A percentile compares a stretch with the other conserved stretches of the same genome.
Evolutionary conservation across 768 basidiomycete species (phyloP).

Genomic region (Naganishia onofrii): DNA sequence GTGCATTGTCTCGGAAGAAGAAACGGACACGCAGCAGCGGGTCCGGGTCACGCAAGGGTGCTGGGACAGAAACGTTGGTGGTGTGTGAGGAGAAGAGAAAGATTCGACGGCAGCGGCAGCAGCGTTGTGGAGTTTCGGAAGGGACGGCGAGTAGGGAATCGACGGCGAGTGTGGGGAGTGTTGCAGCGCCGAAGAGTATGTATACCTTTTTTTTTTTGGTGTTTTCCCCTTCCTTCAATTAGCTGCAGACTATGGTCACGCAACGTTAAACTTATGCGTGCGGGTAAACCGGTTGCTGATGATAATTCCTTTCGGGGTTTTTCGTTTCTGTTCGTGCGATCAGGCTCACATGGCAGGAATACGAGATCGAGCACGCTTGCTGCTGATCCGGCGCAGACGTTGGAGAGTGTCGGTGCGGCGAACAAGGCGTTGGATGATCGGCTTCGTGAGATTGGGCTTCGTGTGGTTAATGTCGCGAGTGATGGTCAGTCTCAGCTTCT

Average conservation of each 20-base stretch:
- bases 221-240: too few relatives aligned
- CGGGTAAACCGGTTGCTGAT: too few relatives aligned
- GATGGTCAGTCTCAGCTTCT: conserved; percentile 12
- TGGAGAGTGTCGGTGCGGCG: conserved; percentile 20
- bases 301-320: too few relatives aligned
- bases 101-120: neutral
- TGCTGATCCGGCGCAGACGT: conserved; percentile 12
- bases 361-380: conserved; percentile 12
- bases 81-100: neutral
- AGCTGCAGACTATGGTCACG: too few relatives aligned
- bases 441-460: conserved; percentile 12
- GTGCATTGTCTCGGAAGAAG: neutral
- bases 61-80: neutral
- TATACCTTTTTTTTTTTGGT: neutral
- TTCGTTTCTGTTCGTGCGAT: too few relatives aligned
- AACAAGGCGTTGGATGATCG: conserved; percentile 21
- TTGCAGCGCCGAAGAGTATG: neutral
- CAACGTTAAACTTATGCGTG: too few relatives aligned
- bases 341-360: conserved; percentile 20
- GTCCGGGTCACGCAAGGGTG: too few relatives aligned
- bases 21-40: neutral
- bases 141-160: conserved; percentile 14
- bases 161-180: conserved; percentile 14
- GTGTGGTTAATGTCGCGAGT: conserved; percentile 18
- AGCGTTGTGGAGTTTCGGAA: too few relatives aligned